Evolutionary conservation across 108 stramenopile species (phyloP), one percentile per base, ranked within the genome.

Genomic region (Nitzschia putrida): DNA sequence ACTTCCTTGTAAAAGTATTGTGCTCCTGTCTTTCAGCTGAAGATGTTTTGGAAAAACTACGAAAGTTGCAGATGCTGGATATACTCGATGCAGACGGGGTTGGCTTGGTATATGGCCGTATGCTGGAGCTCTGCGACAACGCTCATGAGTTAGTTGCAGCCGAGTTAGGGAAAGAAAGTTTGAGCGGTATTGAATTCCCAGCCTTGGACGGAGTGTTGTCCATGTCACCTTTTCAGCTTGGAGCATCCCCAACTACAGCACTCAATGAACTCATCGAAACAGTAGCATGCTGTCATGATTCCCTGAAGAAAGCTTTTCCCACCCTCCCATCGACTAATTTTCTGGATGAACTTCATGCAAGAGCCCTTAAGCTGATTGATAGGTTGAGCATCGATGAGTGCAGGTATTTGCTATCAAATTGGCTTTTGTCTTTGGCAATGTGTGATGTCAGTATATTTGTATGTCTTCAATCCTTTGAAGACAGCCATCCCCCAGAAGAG

Each of bases 381-480:
- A 38, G 82, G 7, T 16, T 66, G 13, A 63, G 72, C 21, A 69
- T 64, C 59, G 73, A 81, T 9, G 84, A 76, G 34, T 85, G 83
- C 68, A 53, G 68, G 18, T 86, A 68, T 57, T 59, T 91, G 45
- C 76, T 91, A 14, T 72, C 78, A 47, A 85, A 85, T 50, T 91
- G 90, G 90, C 71, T 91, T 0, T 61, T 91, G 2, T 88, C 87
- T 26, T 66, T 87, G 23, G 66, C 75, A 0, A 74, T 91, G 74
- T 86, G 87, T 68, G 89, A 91, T 77, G 79, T 88, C 12, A 88
- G 89, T 54, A 74, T 88, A 50, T 87, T 91, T 64, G 65, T 88
- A 7, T 34, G 29, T 4, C 29, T 34, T 34, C 29, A 34, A 34
- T 4, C 29, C 29, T 34, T 3, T 4, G 29, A 34, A 34, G 1